Conservation (phyloP, 371 early-diverging fungal genomes). For the Dichotomocladium elegans region DNA sequence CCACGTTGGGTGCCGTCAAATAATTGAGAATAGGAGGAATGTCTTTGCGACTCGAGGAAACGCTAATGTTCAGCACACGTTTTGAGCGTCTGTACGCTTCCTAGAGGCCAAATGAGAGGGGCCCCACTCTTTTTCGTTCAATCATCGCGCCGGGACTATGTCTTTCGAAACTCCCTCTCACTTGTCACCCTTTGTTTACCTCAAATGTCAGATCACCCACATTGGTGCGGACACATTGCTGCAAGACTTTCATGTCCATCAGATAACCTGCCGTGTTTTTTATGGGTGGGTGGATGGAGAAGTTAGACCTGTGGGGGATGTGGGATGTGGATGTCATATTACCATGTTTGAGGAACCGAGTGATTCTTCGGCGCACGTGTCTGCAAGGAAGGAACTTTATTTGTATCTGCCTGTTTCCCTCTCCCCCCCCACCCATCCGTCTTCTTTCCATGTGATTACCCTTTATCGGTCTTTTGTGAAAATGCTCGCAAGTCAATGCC, state of each 20-base stretch:
- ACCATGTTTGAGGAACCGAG: constrained; percentile 64
- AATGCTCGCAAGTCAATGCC: constrained; percentile 68
- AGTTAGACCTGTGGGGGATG: neutral
- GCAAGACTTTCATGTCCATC: constrained; percentile 66
- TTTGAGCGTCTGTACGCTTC: constrained; percentile 66
- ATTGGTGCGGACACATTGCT: constrained; percentile 64
- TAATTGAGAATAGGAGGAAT: constrained; percentile 71
- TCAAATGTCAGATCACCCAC: constrained; percentile 72
- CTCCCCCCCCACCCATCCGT: too few species aligned
- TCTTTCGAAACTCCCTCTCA: too few species aligned
- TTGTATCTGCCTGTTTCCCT: neutral
- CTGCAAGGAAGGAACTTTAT: constrained; percentile 11
- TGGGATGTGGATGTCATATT: too few species aligned
- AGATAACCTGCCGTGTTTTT: constrained; percentile 64
- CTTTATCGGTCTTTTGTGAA: constrained; percentile 39
- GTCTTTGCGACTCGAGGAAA: constrained; percentile 64
- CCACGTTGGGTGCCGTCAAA: constrained; percentile 76
- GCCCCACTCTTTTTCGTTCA: neutral
- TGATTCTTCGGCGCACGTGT: constrained; percentile 56
- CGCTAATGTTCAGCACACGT: constrained; percentile 69
- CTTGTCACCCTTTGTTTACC: constrained; percentile 22
- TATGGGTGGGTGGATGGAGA: too few species aligned
- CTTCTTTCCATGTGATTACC: constrained; percentile 5
- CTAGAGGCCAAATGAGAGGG: too few species aligned
- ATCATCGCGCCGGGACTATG: too few species aligned